A percentile compares a stretch with the other conserved stretches of the same genome.
Evolutionary conservation across 805 yeast genomes (phyloP).

Genomic region (Saturnispora ahearnii): DNA sequence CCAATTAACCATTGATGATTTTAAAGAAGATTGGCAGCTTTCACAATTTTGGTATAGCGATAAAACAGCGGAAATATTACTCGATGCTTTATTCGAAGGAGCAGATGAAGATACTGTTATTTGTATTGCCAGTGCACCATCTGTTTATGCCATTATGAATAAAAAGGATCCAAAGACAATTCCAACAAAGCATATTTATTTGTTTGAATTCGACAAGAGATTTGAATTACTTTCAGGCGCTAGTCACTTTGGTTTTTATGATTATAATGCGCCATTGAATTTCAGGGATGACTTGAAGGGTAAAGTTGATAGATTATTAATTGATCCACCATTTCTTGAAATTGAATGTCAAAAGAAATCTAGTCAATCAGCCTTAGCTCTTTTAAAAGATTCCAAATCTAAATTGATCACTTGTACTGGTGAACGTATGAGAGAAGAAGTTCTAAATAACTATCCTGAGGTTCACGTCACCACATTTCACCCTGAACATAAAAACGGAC

Average conservation of each 20-base stretch:
- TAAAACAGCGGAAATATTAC: slow-evolving; percentile 58
- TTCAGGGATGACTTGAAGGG: slow-evolving; percentile 49
- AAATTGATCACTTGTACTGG: slow-evolving; percentile 77
- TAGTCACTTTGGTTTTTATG: slow-evolving; percentile 61
- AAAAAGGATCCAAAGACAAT: slow-evolving; percentile 40
- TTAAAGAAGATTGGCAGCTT: slow-evolving; percentile 89
- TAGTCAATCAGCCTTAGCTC: slow-evolving; percentile 50
- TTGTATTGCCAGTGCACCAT: slow-evolving; percentile 81
- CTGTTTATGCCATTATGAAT: slow-evolving; percentile 77
- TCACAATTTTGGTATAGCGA: slow-evolving; percentile 90
- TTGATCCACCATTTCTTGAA: slow-evolving; percentile 86
- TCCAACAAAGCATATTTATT: slow-evolving; percentile 62
- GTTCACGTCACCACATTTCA: slow-evolving; percentile 53
- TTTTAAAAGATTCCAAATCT: slow-evolving; percentile 36
- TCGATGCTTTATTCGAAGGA: slow-evolving; percentile 65
- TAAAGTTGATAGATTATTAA: slow-evolving; percentile 60
- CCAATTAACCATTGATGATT: slow-evolving; percentile 46
- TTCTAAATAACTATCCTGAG: slow-evolving; percentile 54
- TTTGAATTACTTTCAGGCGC: slow-evolving; percentile 65
- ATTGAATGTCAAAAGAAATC: slow-evolving; percentile 73
- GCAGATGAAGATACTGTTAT: slow-evolving; percentile 65
- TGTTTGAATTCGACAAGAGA: slow-evolving; percentile 72
- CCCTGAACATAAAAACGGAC: slow-evolving; percentile 79
- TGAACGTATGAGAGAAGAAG: slow-evolving; percentile 70
- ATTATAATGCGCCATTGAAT: slow-evolving; percentile 59